These are phyloP conservation scores for Rosa chinensis DNA, from an alignment of 306 rosid genomes.

Conservation along the genomic window DNA sequence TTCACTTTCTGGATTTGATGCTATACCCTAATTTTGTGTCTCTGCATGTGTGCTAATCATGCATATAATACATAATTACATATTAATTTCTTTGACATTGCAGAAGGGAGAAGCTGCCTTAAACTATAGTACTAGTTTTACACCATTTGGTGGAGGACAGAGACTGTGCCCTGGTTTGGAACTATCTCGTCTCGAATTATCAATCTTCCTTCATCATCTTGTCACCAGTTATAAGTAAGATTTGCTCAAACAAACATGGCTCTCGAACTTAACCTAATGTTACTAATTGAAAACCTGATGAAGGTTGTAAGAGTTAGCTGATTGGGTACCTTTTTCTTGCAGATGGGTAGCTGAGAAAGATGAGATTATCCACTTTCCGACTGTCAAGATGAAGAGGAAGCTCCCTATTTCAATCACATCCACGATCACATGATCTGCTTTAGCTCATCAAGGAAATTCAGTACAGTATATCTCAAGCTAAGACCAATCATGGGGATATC, in stretches of 20 bases:
- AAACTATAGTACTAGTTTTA: constrained; percentile 40
- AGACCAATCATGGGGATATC: not conserved
- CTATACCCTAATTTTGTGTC: not conserved
- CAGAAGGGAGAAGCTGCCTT: constrained; percentile 39
- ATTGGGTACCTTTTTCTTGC: constrained; percentile 16
- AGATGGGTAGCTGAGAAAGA: constrained; percentile 77
- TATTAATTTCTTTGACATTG: not conserved
- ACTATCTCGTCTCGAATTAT: constrained; percentile 56
- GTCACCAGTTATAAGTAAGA: constrained; percentile 37
- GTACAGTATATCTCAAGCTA: not conserved
- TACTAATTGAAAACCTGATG: not conserved
- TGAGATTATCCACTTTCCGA: constrained; percentile 67
- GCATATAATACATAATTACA: not conserved
- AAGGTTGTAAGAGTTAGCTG: not conserved
- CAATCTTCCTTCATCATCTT: constrained; percentile 43
- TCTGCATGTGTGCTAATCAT: not conserved
- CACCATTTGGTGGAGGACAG: constrained; percentile 95
- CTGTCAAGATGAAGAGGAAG: constrained; percentile 79
- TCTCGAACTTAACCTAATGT: not conserved
- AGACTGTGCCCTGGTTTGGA: constrained; percentile 94
- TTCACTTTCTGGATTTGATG: not conserved
- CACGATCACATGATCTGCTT: constrained; percentile 10
- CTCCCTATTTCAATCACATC: constrained; percentile 58
- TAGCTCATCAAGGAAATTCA: not conserved
- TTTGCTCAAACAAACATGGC: not conserved